These are phyloP conservation scores for Pisolithus albus DNA, from an alignment of 768 basidiomycete genomes.

Conservation along the genomic window DNA sequence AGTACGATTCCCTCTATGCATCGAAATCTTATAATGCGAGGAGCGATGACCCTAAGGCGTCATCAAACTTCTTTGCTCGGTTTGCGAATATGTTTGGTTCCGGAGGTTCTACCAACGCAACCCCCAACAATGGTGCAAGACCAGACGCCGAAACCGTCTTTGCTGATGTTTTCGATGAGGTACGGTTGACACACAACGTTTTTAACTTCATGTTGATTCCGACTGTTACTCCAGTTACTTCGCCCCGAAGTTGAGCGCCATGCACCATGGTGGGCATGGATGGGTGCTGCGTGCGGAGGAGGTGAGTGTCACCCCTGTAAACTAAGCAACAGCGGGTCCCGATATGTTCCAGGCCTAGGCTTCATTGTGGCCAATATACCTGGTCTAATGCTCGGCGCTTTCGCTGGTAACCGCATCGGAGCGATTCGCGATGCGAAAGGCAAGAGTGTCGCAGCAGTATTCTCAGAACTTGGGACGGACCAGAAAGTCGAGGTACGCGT, in stretches of 20 bases:
- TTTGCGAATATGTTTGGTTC: constrained; percentile 68
- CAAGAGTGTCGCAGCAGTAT: constrained; percentile 87
- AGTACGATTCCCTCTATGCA: constrained; percentile 66
- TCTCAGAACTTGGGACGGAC: constrained; percentile 61
- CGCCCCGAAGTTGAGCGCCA: constrained; percentile 74
- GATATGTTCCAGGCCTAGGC: constrained; percentile 33
- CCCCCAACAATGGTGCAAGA: constrained; percentile 34
- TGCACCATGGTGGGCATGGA: constrained; percentile 68
- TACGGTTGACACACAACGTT: constrained; percentile 24
- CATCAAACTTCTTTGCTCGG: constrained; percentile 67
- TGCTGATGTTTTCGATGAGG: constrained; percentile 89
- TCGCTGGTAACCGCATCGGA: constrained; percentile 86
- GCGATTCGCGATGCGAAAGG: constrained; percentile 92
- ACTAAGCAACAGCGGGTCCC: not conserved
- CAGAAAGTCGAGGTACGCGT: constrained; percentile 81
- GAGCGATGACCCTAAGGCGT: constrained; percentile 58
- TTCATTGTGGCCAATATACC: constrained; percentile 70
- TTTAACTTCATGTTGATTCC: not conserved
- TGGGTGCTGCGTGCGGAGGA: constrained; percentile 66
- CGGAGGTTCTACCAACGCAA: constrained; percentile 20
- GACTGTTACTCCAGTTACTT: constrained; percentile 49
- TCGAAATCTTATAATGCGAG: constrained; percentile 44
- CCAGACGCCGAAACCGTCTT: constrained; percentile 81
- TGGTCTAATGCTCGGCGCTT: constrained; percentile 78
- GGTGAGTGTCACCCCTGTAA: constrained; percentile 27